Evolutionary conservation across 345 rosid genomes (phyloP).

Genomic region (Eucalyptus camaldulensis): DNA sequence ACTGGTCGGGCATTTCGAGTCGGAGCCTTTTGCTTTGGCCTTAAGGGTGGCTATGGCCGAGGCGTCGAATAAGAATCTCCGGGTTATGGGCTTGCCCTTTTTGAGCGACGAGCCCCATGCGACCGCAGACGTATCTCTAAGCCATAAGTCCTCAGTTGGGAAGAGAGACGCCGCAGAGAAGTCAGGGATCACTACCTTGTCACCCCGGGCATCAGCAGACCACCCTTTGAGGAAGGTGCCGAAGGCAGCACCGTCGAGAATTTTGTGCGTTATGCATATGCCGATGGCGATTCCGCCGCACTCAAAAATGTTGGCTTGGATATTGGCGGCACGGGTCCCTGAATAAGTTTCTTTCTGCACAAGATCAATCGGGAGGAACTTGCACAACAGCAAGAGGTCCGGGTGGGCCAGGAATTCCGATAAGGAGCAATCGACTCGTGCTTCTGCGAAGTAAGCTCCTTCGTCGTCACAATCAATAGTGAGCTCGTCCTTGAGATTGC

Average conservation of each 20-base stretch:
- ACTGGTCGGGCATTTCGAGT: slow-evolving; percentile 2
- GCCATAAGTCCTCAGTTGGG: slow-evolving; percentile 21
- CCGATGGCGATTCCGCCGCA: slow-evolving; percentile 29
- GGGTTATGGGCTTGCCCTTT: slow-evolving; percentile 15
- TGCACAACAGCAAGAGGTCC: neutral
- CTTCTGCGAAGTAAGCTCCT: slow-evolving; percentile 4
- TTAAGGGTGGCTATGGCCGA: slow-evolving; percentile 7
- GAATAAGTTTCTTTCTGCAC: neutral
- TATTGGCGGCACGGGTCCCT: slow-evolving; percentile 9
- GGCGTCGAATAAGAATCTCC: slow-evolving; percentile 20
- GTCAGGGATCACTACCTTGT: neutral
- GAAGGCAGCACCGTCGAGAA: slow-evolving; percentile 14
- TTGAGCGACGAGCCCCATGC: slow-evolving; percentile 17
- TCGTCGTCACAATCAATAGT: slow-evolving; percentile 13
- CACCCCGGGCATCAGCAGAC: neutral
- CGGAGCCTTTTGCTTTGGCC: neutral
- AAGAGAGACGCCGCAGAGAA: slow-evolving; percentile 14
- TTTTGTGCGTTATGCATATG: slow-evolving; percentile 20
- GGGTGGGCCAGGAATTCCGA: slow-evolving; percentile 1
- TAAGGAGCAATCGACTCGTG: neutral
- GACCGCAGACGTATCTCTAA: neutral
- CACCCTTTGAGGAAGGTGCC: slow-evolving; percentile 19
- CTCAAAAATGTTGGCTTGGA: slow-evolving; percentile 21
- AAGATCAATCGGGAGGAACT: slow-evolving; percentile 10
- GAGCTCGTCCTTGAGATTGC: slow-evolving; percentile 2